Evolutionary conservation across 768 basidiomycete species (phyloP), one percentile per base, ranked within the genome.

Genomic region (Daedaleopsis sinensis): DNA sequence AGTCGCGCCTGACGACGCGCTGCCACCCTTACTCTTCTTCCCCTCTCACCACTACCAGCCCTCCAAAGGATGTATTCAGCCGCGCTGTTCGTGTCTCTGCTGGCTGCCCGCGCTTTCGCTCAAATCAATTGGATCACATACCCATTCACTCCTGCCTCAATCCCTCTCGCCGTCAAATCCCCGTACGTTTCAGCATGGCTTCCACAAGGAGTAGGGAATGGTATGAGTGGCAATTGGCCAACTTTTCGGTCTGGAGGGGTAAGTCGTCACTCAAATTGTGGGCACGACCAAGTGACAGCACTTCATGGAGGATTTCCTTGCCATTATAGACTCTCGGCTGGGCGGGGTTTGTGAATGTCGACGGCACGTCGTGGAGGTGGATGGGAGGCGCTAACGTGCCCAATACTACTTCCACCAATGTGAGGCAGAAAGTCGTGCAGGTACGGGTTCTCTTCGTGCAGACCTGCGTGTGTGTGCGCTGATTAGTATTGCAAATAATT

Each of bases 151-250:
- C 62, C 62, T 12, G 38, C 58, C 9, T 19, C 53, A 9, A 74
- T 86, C 52, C 87, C 87, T 21, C 79, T 88, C 36, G 86, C 85
- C 18, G 86, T 87, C 8, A 78, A 83, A 43, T 76, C 82, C 3
- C 87, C 86, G 5, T 89, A 88, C 66, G 69, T 90, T 21, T 84
- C 81, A 38, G 78, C 82, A 1, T 89, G 86, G 86, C 77, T 88
- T 27, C 82, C 72, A 70, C 59, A 61, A 46, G 35, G 65, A 9
- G 53, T 58, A 72, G 78, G 78, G 19, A 73, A 72, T 10, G 77
- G 80, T 19, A 69, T 81, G 53, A 81, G 82, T 64, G 79, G 75
- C 46, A 81, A 65, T 38, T 87, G 86, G 85, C 81, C 85, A 0
- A 78, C 76, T 12, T 88, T 88, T 66, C 87, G 87, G 84, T 82